Conservation (phyloP, 352 stramenopile species). For the Phytophthora aleatoria region DNA sequence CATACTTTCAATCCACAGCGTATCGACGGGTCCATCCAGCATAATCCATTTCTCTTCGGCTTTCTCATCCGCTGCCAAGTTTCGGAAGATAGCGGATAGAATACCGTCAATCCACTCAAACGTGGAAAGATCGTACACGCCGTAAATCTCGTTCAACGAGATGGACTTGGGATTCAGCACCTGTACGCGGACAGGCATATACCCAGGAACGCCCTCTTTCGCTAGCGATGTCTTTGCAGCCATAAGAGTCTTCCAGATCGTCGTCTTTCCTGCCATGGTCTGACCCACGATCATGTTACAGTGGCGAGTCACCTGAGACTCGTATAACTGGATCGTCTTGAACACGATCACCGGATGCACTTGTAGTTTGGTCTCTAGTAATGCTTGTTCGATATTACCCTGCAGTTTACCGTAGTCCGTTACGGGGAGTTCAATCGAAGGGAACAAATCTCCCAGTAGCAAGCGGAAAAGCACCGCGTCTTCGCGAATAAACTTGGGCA, state of each 20-base stretch:
- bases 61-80: constrained; percentile 74
- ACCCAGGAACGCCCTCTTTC: constrained; percentile 72
- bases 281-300: constrained; percentile 95
- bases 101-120: constrained; percentile 90
- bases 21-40: constrained; percentile 87
- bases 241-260: constrained; percentile 85
- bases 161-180: constrained; percentile 92
- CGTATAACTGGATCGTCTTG: constrained; percentile 96
- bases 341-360: constrained; percentile 91
- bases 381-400: constrained; percentile 86
- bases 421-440: constrained; percentile 82
- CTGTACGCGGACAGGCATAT: constrained; percentile 86
- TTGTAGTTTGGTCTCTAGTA: constrained; percentile 87
- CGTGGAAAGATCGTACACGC: constrained; percentile 88
- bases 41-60: constrained; percentile 90
- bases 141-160: constrained; percentile 90
- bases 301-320: constrained; percentile 94
- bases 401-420: constrained; percentile 93
- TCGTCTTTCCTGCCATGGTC: constrained; percentile 90
- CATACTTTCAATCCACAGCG: constrained; percentile 91
- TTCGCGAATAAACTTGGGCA: constrained; percentile 95
- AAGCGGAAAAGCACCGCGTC: constrained; percentile 92
- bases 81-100: constrained; percentile 82
- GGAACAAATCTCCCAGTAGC: constrained; percentile 91
- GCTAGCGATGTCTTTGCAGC: constrained; percentile 75